A percentile compares a stretch with the other conserved stretches of the same genome.
These are phyloP conservation scores for Leccinum rimulosum DNA, from an alignment of 768 basidiomycete genomes.

Conservation along the genomic window DNA sequence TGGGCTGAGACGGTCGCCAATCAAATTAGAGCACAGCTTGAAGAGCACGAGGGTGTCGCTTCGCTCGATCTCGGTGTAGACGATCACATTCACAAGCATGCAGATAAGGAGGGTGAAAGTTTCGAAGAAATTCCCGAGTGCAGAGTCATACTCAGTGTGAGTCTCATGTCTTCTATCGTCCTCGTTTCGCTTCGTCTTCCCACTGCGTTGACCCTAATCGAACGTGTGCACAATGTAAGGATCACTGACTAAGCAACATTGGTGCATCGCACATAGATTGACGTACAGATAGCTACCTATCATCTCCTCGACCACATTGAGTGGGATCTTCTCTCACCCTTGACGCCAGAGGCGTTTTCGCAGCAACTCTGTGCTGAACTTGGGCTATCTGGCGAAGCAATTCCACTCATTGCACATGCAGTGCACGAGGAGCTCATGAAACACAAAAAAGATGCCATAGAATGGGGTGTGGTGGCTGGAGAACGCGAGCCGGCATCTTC, in stretches of 20 bases:
- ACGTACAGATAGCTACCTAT: conserved; percentile 91
- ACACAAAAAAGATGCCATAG: conserved; percentile 93
- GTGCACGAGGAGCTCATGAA: conserved; percentile 93
- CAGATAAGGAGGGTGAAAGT: conserved; percentile 38
- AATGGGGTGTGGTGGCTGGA: conserved; percentile 84
- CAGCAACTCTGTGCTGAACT: conserved; percentile 78
- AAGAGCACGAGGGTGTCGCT: conserved; percentile 83
- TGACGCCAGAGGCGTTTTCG: conserved; percentile 88
- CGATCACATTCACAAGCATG: conserved; percentile 17
- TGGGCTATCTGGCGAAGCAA: conserved; percentile 83
- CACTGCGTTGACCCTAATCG: conserved; percentile 11
- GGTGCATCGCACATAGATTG: conserved; percentile 58
- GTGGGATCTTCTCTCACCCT: conserved; percentile 93
- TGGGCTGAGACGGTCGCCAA: conserved; percentile 80
- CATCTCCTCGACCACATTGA: conserved; percentile 95
- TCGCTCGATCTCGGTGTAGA: conserved; percentile 66
- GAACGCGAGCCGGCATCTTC: conserved; percentile 37
- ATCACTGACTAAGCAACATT: conserved; percentile 8
- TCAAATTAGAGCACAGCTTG: conserved; percentile 87
- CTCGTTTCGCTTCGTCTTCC: conserved; percentile 10
- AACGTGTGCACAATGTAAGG: conserved; percentile 16
- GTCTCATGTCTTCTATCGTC: conserved; percentile 26
- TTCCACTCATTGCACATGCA: conserved; percentile 88
- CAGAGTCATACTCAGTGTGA: conserved; percentile 75
- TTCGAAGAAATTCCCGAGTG: conserved; percentile 72